These are phyloP conservation scores for Casuarina cunninghamiana DNA, from an alignment of 306 rosid species.

Conservation along the genomic window DNA sequence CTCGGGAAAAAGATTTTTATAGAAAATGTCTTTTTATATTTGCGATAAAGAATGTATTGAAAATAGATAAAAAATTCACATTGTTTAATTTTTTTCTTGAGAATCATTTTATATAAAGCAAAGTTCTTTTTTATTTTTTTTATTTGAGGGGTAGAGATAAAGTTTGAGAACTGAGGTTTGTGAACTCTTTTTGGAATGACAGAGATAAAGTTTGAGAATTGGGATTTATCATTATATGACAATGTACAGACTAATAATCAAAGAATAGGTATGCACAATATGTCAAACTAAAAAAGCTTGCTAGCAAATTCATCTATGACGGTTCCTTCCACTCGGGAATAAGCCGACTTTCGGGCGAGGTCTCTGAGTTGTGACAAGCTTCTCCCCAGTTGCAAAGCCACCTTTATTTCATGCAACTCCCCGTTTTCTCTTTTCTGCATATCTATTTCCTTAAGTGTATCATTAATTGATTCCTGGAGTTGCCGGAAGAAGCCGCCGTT, in stretches of 20 bases:
- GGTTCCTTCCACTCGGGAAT: slow-evolving; percentile 38
- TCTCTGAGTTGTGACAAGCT: slow-evolving; percentile 50
- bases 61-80: no score
- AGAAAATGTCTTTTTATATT: no score
- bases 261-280: background rate
- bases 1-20: no score
- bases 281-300: slow-evolving; percentile 46
- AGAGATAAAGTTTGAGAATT: background rate
- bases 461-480: slow-evolving; percentile 45
- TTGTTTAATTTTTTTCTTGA: no score
- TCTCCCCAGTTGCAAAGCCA: slow-evolving; percentile 69
- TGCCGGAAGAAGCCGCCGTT: slow-evolving; percentile 52
- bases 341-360: slow-evolving; percentile 51
- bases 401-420: slow-evolving; percentile 49
- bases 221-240: background rate
- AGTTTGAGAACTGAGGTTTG: no score
- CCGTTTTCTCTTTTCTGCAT: slow-evolving; percentile 69
- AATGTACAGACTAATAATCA: background rate
- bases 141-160: no score
- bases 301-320: slow-evolving; percentile 62
- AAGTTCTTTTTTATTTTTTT: no score
- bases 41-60: no score
- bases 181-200: no score
- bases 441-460: slow-evolving; percentile 47
- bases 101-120: no score